These are phyloP conservation scores for Monosporascus ibericus DNA, from an alignment of 2,329 filamentous ascomycete genomes.

Conservation along the genomic window DNA sequence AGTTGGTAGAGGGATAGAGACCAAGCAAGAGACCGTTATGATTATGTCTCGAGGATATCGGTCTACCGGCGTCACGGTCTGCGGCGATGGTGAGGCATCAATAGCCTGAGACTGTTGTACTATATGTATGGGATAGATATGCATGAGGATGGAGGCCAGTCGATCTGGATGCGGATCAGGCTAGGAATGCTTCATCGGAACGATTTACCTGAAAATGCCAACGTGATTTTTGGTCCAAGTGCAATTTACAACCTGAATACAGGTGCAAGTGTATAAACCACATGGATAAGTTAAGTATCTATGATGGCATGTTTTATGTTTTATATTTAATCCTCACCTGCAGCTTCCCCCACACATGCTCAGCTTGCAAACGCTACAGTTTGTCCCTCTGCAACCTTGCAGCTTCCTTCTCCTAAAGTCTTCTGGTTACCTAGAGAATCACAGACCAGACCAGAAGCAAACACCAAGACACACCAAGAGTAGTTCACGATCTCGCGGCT, in stretches of 20 bases:
- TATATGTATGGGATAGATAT: constrained; percentile 2
- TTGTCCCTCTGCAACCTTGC: neutral
- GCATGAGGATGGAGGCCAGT: neutral
- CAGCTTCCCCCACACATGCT: neutral
- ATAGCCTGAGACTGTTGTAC: constrained; percentile 7
- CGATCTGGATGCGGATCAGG: too few relatives aligned
- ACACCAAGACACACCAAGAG: too few relatives aligned
- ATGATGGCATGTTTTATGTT: too few relatives aligned
- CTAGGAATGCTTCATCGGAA: too few relatives aligned
- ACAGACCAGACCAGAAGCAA: too few relatives aligned
- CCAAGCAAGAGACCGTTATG: neutral
- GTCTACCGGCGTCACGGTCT: neutral
- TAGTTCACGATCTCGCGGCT: too few relatives aligned
- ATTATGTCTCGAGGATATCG: neutral
- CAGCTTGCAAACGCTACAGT: neutral
- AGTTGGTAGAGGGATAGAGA: constrained; percentile 65
- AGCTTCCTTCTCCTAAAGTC: neutral
- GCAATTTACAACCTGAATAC: too few relatives aligned
- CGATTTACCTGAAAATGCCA: neutral
- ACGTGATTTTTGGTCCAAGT: neutral
- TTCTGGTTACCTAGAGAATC: neutral
- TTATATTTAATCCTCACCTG: too few relatives aligned
- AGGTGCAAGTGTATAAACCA: too few relatives aligned
- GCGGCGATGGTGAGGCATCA: neutral
- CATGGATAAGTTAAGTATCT: too few relatives aligned